Evolutionary conservation across 1,284 basidiomycete species (phyloP), one percentile per base, ranked within the genome.

Genomic region (Ustanciosporium gigantosporum): DNA sequence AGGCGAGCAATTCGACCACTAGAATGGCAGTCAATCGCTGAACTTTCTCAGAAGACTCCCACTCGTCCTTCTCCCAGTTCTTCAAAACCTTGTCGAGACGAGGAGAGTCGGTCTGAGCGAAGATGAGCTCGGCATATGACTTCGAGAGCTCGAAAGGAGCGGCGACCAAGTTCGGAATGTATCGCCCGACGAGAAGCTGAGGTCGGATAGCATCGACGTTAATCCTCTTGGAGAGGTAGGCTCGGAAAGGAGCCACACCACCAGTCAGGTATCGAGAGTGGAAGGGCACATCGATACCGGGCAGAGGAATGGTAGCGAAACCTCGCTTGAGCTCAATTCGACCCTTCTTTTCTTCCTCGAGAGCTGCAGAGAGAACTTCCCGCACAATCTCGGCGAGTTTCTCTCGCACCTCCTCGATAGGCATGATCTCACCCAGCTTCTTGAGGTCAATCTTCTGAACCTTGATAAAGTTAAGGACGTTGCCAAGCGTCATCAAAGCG

Each of bases 251-350:
- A 86, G 97, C 86, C 40, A 98, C 95, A 79, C 94, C 95, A 24
- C 95, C 94, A 93, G 36, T 62, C 36, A 98, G 85, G 81, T 97
- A 97, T 68, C 91, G 88, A 8, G 94, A 93, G 80, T 98, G 94
- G 89, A 98, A 98, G 11, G 95, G 94, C 11, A 98, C 94, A 73
- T 98, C 94, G 73, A 98, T 97, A 71, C 94, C 94, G 25, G 94
- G 91, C 11, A 74, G 57, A 16, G 71, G 71, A 35, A 74, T 74
- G 41, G 71, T 77, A 37, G 72, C 93, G 73, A 93, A 96, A 9
- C 94, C 94, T 70, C 94, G 88, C 77, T 98, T 93, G 45, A 98
- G 86, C 68, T 88, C 88, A 81, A 98, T 91, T 67, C 89, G 86
- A n/a, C 91, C 91, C 70, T 86, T 85, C 79, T 91, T 87, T 69